A percentile compares a stretch with the other conserved stretches of the same genome.
Evolutionary conservation across 768 basidiomycete genomes (phyloP).

Genomic region (Serendipita sp.): DNA sequence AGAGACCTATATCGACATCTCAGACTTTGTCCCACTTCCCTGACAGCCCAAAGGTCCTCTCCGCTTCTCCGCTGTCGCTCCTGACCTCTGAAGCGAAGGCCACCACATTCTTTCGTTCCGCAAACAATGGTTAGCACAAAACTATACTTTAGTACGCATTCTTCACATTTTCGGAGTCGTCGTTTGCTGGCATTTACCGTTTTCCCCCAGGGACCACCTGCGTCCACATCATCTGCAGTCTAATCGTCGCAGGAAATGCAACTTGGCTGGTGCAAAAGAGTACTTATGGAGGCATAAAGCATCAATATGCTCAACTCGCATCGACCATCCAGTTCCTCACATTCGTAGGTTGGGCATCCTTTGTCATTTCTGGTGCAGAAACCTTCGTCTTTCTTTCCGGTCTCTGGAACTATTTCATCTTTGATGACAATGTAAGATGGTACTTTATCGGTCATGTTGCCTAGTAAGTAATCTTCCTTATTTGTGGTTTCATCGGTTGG

Average conservation of each 20-base stretch:
- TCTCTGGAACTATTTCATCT: not conserved
- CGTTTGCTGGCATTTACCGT: not conserved
- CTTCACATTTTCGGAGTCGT: not conserved
- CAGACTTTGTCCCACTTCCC: too few relatives aligned
- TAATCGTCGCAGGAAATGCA: conserved; percentile 3
- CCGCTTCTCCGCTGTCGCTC: too few relatives aligned
- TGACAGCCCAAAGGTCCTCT: too few relatives aligned
- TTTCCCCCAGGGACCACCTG: not conserved
- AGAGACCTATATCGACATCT: too few relatives aligned
- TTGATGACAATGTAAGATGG: not conserved
- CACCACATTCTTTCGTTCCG: not conserved
- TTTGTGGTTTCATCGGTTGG: not conserved
- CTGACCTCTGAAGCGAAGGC: too few relatives aligned
- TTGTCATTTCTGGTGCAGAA: not conserved
- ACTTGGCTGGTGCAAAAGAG: not conserved
- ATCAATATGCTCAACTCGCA: not conserved
- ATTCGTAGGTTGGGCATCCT: not conserved
- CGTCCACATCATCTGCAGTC: conserved; percentile 4
- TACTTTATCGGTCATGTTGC: not conserved
- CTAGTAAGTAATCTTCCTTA: not conserved
- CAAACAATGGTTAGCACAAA: not conserved
- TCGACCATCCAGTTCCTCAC: not conserved
- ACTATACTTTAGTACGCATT: not conserved
- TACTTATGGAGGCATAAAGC: not conserved
- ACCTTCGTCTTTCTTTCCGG: not conserved